Conservation (phyloP, 805 yeast genomes). For the Metschnikowia continentalis region DNA sequence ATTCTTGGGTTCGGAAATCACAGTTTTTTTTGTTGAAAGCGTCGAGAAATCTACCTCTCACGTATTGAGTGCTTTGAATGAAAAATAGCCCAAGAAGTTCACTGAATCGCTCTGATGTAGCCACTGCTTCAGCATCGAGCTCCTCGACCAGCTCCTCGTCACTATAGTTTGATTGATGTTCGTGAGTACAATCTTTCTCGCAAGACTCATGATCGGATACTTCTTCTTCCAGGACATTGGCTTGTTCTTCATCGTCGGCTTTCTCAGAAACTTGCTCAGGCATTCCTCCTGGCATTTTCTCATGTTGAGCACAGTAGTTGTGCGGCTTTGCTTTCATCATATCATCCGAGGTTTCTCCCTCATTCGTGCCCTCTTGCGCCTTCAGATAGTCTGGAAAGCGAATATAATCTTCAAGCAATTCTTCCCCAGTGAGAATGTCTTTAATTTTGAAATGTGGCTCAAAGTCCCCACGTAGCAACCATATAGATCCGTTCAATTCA, state of each 20-base stretch:
- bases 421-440: conserved; percentile 1
- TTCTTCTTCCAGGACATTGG: not conserved
- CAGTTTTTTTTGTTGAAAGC: conserved; percentile 81
- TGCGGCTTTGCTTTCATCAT: not conserved
- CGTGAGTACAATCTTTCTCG: not conserved
- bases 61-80: conserved; percentile 70
- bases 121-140: not conserved
- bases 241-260: not conserved
- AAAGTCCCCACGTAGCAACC: not conserved
- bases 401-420: not conserved
- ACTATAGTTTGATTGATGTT: not conserved
- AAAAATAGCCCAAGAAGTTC: conserved; percentile 81
- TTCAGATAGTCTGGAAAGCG: not conserved
- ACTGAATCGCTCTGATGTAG: conserved; percentile 40
- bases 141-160: not conserved
- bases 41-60: conserved; percentile 66
- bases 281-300: not conserved
- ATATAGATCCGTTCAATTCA: not conserved
- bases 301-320: not conserved
- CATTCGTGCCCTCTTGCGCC: not conserved
- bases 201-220: not conserved
- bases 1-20: conserved; percentile 60
- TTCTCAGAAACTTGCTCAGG: not conserved
- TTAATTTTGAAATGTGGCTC: not conserved
- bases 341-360: not conserved